These are phyloP conservation scores for Vanderwaltozyma tropicalis DNA, from an alignment of 805 yeast species.

Conservation along the genomic window DNA sequence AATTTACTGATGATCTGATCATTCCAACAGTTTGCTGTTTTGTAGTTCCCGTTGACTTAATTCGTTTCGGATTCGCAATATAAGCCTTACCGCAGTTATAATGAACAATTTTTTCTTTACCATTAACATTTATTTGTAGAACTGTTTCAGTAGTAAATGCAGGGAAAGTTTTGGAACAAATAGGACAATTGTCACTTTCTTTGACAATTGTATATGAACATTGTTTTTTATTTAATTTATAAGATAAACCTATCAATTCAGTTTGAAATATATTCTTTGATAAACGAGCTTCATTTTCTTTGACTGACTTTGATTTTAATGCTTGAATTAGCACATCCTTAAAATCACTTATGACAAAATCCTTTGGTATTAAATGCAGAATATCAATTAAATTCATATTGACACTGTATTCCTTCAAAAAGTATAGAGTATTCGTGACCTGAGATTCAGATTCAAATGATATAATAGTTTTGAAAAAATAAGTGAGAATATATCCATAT, in stretches of 20 bases:
- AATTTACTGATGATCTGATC: neutral
- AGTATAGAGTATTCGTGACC: constrained; percentile 7
- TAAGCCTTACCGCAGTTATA: constrained; percentile 21
- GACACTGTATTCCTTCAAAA: constrained; percentile 20
- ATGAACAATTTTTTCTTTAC: constrained; percentile 16
- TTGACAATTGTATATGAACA: constrained; percentile 31
- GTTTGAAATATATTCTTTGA: constrained; percentile 43
- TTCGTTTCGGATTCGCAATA: no score
- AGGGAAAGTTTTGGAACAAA: constrained; percentile 39
- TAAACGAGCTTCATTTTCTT: constrained; percentile 33
- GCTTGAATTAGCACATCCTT: constrained; percentile 36
- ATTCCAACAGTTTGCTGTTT: neutral
- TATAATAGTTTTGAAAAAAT: constrained; percentile 31
- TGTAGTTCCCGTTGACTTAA: neutral
- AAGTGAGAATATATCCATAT: constrained; percentile 36
- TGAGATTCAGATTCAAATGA: neutral
- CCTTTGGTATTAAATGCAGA: constrained; percentile 41
- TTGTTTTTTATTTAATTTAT: constrained; percentile 31
- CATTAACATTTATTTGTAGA: constrained; percentile 9
- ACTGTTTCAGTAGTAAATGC: constrained; percentile 13
- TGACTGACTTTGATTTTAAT: constrained; percentile 33
- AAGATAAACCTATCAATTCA: constrained; percentile 39
- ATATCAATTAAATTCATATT: constrained; percentile 23
- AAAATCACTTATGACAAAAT: constrained; percentile 37
- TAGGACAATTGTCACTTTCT: constrained; percentile 41